Base-by-base conservation (phyloP, 352 stramenopile genomes). In the Phytophthora tentaculata region DNA sequence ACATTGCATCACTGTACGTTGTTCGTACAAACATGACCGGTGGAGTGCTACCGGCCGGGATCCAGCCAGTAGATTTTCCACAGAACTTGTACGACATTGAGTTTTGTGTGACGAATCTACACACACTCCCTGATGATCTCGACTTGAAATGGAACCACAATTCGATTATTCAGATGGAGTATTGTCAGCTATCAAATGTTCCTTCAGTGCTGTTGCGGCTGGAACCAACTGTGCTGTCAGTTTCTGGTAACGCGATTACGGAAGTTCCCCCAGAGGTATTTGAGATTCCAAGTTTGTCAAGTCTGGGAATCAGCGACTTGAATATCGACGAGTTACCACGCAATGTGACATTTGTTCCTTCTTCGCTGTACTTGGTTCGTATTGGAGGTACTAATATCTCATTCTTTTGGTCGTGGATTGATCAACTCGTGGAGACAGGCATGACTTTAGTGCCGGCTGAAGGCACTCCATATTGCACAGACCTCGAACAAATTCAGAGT, bases 51-150 rank as follows among this genome's bases (percentile, higher is more conserved):
- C 32, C 32, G 13, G 32, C 32, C 32, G 32, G 32, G 32, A 14
- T 39, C 6, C 32, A 39, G 32, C 13, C 32, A 39, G 10, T 39
- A 39, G 32, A 39, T 39, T 39, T 39, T 9, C 32, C 32, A 14
- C 32, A 14, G 10, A 39, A 39, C 10, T 39, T 39, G 10, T 39
- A 39, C 32, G 32, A 39, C 10, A 39, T 39, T 39, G 32, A 39
- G 13, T 14, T 39, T 14, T 39, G 32, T 9, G 32, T 39, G 2
- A 39, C 32, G 13, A 39, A 39, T 39, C 32, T 39, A 19, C 22
- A 49, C 1, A 14, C 32, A 7, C 43, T 88, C 8, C 72, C 81
- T 0, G 56, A 71, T 5, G 59, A 82, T 48, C 23, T 88, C 4
- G 51, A 77, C 52, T n/a, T 44, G 24, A 74, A 73, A 24, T 89